Conservation (phyloP, 495 filamentous ascomycete genomes). For the Choiromyces venosus region DNA sequence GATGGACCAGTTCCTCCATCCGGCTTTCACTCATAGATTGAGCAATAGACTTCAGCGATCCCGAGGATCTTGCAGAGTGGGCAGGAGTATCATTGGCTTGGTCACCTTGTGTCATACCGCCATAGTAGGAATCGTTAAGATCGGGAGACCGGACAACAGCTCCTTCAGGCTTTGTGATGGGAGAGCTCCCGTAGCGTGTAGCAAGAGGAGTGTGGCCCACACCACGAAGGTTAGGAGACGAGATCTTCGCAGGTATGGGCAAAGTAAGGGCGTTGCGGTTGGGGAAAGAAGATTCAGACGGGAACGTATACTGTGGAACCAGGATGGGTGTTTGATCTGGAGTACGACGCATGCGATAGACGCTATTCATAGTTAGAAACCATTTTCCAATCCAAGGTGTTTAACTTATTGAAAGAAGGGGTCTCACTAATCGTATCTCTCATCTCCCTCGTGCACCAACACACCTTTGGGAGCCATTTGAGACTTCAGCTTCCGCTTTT, state of each 20-base stretch:
- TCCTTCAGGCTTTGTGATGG: conserved; percentile 32
- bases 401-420: not conserved
- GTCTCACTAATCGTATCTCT: conserved; percentile 39
- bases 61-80: conserved; percentile 19
- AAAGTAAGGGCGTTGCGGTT: conserved; percentile 39
- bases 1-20: conserved; percentile 29
- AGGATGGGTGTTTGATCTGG: conserved; percentile 36
- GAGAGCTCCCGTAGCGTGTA: conserved; percentile 28
- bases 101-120: conserved; percentile 14
- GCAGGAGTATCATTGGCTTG: conserved; percentile 26
- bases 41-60: conserved; percentile 17
- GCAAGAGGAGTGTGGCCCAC: conserved; percentile 9
- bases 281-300: conserved; percentile 30
- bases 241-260: conserved; percentile 25
- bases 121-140: conserved; percentile 14
- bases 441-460: conserved; percentile 37
- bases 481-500: conserved; percentile 34
- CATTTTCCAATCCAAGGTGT: not conserved
- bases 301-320: conserved; percentile 39
- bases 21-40: conserved; percentile 26
- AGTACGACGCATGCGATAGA: conserved; percentile 40
- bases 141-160: conserved; percentile 21
- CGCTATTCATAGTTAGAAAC: conserved; percentile 26
- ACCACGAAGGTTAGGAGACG: not conserved
- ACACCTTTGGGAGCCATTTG: conserved; percentile 35